phyloP scores from a whole-genome alignment of 768 basidiomycete genomes.

The Grammothele lineata region DNA sequence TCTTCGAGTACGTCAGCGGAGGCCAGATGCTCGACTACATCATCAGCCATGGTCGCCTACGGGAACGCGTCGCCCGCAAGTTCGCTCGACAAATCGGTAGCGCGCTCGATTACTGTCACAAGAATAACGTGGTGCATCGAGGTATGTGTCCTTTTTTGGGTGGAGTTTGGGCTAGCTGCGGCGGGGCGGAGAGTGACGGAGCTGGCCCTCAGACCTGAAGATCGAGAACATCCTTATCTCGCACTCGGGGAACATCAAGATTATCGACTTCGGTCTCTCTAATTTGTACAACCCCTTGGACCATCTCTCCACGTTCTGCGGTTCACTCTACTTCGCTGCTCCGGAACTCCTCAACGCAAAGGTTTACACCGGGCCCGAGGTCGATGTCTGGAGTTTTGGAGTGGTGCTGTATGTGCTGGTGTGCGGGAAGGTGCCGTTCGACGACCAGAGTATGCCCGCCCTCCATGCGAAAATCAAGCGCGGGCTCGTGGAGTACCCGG shows the following conservation, averaged over 20 bases:
- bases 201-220: constrained; percentile 67
- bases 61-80: constrained; percentile 94
- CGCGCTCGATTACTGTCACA: constrained; percentile 95
- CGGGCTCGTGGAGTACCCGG: constrained; percentile 94
- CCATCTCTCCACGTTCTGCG: constrained; percentile 94
- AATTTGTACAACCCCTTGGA: constrained; percentile 84
- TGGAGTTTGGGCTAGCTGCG: neutral
- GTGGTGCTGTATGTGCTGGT: constrained; percentile 97
- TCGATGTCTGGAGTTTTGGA: constrained; percentile 98
- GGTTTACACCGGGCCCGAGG: constrained; percentile 95
- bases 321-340: constrained; percentile 96
- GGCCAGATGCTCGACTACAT: constrained; percentile 99
- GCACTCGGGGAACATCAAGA: constrained; percentile 98
- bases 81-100: constrained; percentile 97
- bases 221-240: constrained; percentile 99
- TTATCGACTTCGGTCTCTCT: constrained; percentile 98
- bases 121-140: constrained; percentile 96
- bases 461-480: constrained; percentile 99
- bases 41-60: constrained; percentile 92
- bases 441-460: constrained; percentile 99
- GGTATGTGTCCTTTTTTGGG: constrained; percentile 37
- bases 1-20: constrained; percentile 97
- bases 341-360: constrained; percentile 96
- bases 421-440: constrained; percentile 98
- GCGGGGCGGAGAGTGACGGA: neutral